phyloP scores from a whole-genome alignment of 2,329 filamentous ascomycete genomes.

The Hymenoscyphus occultus region DNA sequence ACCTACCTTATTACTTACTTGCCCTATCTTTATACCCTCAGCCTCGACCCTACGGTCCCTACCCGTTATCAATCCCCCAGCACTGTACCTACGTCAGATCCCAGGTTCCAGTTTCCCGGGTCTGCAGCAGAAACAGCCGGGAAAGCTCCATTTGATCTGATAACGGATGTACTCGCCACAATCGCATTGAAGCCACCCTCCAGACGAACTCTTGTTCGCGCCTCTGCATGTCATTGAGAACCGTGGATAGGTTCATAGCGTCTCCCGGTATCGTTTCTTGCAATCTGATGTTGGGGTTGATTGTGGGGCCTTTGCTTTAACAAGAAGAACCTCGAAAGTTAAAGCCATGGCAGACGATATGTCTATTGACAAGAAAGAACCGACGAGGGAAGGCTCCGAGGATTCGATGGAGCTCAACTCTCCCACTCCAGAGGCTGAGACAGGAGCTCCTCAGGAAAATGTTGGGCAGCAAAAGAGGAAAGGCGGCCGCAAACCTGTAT shows the following conservation, averaged over 20 bases:
- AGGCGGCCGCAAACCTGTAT: conserved; percentile 93
- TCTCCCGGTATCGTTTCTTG: conserved; percentile 7
- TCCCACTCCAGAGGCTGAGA: conserved; percentile 58
- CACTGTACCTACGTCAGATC: conserved; percentile 15
- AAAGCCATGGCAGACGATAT: conserved; percentile 60
- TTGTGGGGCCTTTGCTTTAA: conserved; percentile 24
- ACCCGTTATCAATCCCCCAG: conserved; percentile 14
- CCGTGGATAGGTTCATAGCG: conserved; percentile 2
- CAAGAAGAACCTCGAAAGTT: conserved; percentile 9
- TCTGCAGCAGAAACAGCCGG: conserved; percentile 15
- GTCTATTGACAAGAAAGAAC: conserved; percentile 62
- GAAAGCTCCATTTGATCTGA: conserved; percentile 25
- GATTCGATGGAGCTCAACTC: conserved; percentile 50
- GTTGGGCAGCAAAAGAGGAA: conserved; percentile 81
- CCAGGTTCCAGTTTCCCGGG: conserved; percentile 24
- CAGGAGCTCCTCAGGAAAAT: conserved; percentile 41
- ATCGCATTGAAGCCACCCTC: conserved; percentile 16
- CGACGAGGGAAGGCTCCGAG: conserved; percentile 56
- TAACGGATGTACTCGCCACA: conserved; percentile 29
- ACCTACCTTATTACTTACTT: conserved; percentile 10
- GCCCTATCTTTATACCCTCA: conserved; percentile 22
- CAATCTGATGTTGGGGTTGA: conserved; percentile 22
- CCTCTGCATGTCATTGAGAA: conserved; percentile 37
- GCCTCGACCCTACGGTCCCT: conserved; percentile 22
- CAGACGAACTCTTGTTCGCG: conserved; percentile 25